Percentiles rank a stretch among this genome's conserved stretches.
phyloP scores from a whole-genome alignment of 345 rosid species.

The Salix koriyanagi region DNA sequence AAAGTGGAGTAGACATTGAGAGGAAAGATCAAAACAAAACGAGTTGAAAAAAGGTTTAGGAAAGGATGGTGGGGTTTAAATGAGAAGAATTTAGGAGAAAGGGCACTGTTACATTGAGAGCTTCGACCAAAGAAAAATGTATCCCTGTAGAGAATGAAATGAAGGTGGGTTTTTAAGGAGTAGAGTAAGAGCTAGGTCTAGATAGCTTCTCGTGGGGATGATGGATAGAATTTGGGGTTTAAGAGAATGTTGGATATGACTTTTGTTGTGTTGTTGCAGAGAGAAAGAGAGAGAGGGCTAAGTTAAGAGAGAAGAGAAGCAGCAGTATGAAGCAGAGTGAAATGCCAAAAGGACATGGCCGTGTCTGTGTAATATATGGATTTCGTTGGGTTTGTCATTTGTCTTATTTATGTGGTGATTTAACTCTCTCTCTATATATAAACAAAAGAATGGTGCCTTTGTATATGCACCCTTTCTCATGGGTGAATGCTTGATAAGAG shows the following conservation, averaged over 20 bases:
- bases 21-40: background rate
- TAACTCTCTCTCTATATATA: too few relatives aligned
- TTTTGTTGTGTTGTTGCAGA: background rate
- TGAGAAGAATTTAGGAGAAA: background rate
- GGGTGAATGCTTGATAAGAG: too few relatives aligned
- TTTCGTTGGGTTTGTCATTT: background rate
- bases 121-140: background rate
- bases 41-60: too few relatives aligned
- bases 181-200: background rate
- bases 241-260: background rate
- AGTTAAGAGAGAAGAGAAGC: background rate
- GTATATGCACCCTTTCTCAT: too few relatives aligned
- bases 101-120: background rate
- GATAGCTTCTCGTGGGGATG: background rate
- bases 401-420: background rate
- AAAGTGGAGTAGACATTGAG: conserved; percentile 12
- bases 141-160: background rate
- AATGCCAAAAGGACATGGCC: conserved; percentile 25
- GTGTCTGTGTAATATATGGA: background rate
- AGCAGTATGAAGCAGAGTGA: background rate
- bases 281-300: background rate
- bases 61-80: background rate
- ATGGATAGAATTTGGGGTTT: background rate
- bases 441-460: too few relatives aligned
- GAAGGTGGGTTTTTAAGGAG: background rate